A percentile compares a stretch with the other conserved stretches of the same genome.
Evolutionary conservation across 345 rosid genomes (phyloP).

Genomic region (Garcia nutans): DNA sequence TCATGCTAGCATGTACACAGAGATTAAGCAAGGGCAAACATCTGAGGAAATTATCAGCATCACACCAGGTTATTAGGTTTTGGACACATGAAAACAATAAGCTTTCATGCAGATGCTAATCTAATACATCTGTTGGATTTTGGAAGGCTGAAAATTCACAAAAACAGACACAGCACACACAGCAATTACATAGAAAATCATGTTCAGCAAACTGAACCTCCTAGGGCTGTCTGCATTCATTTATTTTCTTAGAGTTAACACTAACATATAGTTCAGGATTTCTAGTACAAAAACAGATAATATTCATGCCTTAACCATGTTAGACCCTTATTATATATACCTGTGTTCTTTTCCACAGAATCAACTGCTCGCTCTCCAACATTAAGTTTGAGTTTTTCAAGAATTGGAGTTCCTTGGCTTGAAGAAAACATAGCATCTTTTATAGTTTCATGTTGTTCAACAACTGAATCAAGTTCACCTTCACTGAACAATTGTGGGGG

Average conservation of each 20-base stretch:
- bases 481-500: not conserved
- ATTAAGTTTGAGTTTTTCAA: not conserved
- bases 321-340: constrained; percentile 1
- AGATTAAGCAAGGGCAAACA: not conserved
- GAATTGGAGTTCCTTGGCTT: not conserved
- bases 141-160: too few species aligned
- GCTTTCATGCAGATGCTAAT: not conserved
- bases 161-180: too few species aligned
- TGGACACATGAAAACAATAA: not conserved
- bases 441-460: constrained; percentile 1
- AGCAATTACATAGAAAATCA: too few species aligned
- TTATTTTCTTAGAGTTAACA: too few species aligned
- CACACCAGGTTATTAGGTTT: too few species aligned
- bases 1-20: not conserved
- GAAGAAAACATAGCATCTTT: constrained; percentile 12
- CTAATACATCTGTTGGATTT: too few species aligned
- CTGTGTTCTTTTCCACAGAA: constrained; percentile 10
- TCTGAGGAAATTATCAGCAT: not conserved
- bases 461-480: not conserved
- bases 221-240: too few species aligned
- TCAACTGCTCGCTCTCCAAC: not conserved
- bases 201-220: too few species aligned
- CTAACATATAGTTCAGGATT: too few species aligned
- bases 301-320: too few species aligned
- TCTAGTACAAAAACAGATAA: too few species aligned